Evolutionary conservation across 805 yeast genomes (phyloP).

Genomic region (Nakazawaea populi): DNA sequence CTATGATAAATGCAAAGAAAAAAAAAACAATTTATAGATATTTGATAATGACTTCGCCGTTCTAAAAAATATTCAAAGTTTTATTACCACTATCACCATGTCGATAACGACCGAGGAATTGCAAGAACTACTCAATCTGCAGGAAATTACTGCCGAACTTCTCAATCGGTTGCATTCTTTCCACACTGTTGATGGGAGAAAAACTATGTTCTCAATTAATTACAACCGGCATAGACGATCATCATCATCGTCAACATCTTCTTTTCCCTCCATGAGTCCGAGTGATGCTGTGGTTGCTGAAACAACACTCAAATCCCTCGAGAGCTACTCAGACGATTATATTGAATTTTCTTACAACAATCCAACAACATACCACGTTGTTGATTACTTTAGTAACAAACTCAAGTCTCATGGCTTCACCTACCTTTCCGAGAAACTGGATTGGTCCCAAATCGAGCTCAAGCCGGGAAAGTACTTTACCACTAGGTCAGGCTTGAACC

Average conservation of each 20-base stretch:
- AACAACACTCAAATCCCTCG: not conserved
- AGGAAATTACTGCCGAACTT: not conserved
- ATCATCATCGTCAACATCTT: not conserved
- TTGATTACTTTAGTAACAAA: slow-evolving; percentile 40
- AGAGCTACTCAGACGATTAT: slow-evolving; percentile 33
- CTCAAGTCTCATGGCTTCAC: slow-evolving; percentile 57
- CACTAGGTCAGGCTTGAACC: slow-evolving; percentile 58
- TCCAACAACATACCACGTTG: slow-evolving; percentile 79
- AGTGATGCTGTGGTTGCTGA: not conserved
- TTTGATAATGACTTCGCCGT: no score
- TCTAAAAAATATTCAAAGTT: no score
- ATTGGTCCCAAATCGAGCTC: slow-evolving; percentile 37
- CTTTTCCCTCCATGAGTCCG: not conserved
- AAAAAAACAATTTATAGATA: no score
- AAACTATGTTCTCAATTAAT: not conserved
- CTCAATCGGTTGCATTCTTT: not conserved
- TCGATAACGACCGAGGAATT: not conserved
- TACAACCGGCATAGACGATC: not conserved
- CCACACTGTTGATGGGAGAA: not conserved
- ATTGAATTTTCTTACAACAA: slow-evolving; percentile 62
- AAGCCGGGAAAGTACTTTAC: slow-evolving; percentile 57
- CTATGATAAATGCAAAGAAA: no score
- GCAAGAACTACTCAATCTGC: not conserved
- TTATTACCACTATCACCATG: not conserved
- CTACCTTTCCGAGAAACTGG: slow-evolving; percentile 56